These are phyloP conservation scores for Salix brachista DNA, from an alignment of 345 rosid genomes.

Conservation along the genomic window DNA sequence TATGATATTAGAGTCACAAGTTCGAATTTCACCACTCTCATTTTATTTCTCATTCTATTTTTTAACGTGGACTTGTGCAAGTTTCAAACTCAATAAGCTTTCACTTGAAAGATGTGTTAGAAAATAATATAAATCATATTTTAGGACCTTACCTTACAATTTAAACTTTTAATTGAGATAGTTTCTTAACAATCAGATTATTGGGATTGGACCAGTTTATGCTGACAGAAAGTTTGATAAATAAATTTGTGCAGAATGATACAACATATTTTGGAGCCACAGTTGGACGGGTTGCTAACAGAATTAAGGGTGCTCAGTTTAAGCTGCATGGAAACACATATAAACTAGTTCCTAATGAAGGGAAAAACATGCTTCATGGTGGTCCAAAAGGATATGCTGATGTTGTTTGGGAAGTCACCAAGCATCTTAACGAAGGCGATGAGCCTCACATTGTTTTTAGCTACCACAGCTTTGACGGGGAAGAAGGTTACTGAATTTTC, in stretches of 20 bases:
- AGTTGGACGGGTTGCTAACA: conserved; percentile 82
- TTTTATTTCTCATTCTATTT: too few species aligned
- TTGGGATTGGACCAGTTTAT: background rate
- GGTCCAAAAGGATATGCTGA: conserved; percentile 68
- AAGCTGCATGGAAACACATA: conserved; percentile 53
- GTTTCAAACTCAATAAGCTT: too few species aligned
- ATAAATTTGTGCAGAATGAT: conserved; percentile 45
- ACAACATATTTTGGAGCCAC: conserved; percentile 56
- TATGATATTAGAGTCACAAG: too few species aligned
- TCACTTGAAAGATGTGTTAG: too few species aligned
- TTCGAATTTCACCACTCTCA: too few species aligned
- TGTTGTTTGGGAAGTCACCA: conserved; percentile 61
- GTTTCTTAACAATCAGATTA: too few species aligned
- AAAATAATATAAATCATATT: too few species aligned
- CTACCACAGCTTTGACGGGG: conserved; percentile 69
- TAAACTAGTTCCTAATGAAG: conserved; percentile 61
- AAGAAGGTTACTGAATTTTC: conserved; percentile 46
- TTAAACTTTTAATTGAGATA: too few species aligned
- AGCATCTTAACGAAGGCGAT: conserved; percentile 35
- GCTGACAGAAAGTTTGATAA: background rate
- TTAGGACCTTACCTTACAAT: fast-evolving
- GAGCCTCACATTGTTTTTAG: conserved; percentile 53
- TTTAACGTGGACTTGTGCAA: fast-evolving
- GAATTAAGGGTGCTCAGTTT: conserved; percentile 65
- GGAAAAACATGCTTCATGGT: conserved; percentile 78